Base-by-base conservation (phyloP, 208 protist genomes). In the Trypanosoma boissoni region DNA sequence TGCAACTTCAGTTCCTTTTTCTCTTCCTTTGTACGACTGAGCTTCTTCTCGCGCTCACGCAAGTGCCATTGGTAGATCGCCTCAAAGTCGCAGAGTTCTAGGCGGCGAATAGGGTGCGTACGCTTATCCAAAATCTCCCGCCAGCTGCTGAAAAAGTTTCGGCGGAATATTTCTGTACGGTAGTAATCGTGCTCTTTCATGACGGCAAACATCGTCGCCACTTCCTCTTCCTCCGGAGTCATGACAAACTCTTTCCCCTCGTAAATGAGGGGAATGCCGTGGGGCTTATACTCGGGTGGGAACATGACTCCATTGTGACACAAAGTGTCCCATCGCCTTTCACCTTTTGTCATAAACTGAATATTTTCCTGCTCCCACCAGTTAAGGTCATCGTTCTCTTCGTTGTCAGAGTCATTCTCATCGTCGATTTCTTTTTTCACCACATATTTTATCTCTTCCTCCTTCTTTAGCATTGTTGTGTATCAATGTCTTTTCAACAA, bases 71-170 rank as follows among this genome's bases (percentile, higher is more conserved):
- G 66, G 52, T 97, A 96, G 37, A 99, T 99, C 16, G 61, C 53
- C 12, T 85, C 86, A 73, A 99, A 99, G 71, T 99, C 95, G 65
- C 96, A 98, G 16, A 98, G 76, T 9, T 92, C 90, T n/a, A 99
- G 85, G 28, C 86, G 69, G 26, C 88, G 89, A 58, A 99, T 97
- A 3, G 86, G 74, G 65, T 98, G 91, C 53, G 46, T 51, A 14
- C 88, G 86, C 74, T 86, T 86, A 68, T 92, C 80, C 1, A 99
- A 70, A 18, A 98, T 83, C 58, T 85, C 65, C 18, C 78, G 75
- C 83, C 93, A 99, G 58, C 95, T 96, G 3, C 68, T 59, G 58
- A 99, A 99, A 67, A 99, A 99, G 80, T 99, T 99, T 43, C 95
- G 68, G 49, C 96, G 86, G 74, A 99, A 99, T 28, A 82, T 55